Evolutionary conservation across 2,329 filamentous ascomycete species (phyloP).

Genomic region (Trichoderma hamatum): DNA sequence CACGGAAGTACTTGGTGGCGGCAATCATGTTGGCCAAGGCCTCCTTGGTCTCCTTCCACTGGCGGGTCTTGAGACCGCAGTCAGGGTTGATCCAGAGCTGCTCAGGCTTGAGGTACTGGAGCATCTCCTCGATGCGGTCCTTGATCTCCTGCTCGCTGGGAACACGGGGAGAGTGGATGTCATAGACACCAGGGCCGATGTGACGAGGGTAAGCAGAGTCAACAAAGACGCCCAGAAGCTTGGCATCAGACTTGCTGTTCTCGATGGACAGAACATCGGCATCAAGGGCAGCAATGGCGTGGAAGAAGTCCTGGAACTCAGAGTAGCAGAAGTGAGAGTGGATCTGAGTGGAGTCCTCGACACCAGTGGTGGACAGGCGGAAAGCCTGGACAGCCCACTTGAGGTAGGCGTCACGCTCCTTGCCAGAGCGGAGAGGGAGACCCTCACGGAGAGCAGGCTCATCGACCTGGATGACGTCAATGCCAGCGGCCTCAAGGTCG

Average conservation of each 20-base stretch:
- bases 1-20: constrained; percentile 94
- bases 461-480: constrained; percentile 98
- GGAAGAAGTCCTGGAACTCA: constrained; percentile 99
- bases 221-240: constrained; percentile 98
- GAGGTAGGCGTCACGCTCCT: constrained; percentile 96
- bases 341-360: constrained; percentile 95
- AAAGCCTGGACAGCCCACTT: constrained; percentile 97
- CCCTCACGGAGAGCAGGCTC: constrained; percentile 99
- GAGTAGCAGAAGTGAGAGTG: constrained; percentile 99
- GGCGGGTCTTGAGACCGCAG: constrained; percentile 98
- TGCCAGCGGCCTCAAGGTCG: constrained; percentile 94
- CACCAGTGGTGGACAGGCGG: constrained; percentile 91
- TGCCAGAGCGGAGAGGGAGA: constrained; percentile 91
- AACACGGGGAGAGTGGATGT: constrained; percentile 99
- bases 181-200: constrained; percentile 98
- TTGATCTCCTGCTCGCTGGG: constrained; percentile 98
- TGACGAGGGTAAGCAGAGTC: constrained; percentile 96
- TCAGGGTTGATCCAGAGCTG: constrained; percentile 99
- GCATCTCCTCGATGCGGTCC: constrained; percentile 97
- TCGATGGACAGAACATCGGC: constrained; percentile 98
- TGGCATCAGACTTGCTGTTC: constrained; percentile 99
- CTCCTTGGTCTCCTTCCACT: constrained; percentile 99
- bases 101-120: constrained; percentile 93
- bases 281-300: constrained; percentile 96
- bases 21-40: constrained; percentile 96